These are phyloP conservation scores for Lactuca saligna DNA, from an alignment of 129 eudicot species.

Conservation along the genomic window DNA sequence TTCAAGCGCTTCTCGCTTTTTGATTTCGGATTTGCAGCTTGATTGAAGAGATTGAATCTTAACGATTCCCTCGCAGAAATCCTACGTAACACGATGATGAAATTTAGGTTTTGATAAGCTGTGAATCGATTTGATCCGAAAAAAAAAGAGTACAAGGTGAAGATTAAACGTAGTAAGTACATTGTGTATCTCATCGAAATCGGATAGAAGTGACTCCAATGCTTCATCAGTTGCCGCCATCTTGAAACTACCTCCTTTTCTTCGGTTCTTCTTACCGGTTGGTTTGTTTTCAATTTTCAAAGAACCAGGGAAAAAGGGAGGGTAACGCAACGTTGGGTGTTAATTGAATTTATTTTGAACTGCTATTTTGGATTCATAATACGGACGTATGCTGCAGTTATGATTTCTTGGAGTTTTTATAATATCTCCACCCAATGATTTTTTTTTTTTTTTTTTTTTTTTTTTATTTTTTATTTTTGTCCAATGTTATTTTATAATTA, in stretches of 20 bases:
- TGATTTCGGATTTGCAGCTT: constrained; percentile 35
- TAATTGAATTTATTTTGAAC: too few species aligned
- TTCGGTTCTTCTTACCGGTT: background rate
- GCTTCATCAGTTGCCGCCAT: constrained; percentile 61
- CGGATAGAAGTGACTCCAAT: constrained; percentile 43
- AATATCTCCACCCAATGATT: too few species aligned
- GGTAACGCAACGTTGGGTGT: too few species aligned
- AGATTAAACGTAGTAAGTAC: constrained; percentile 22
- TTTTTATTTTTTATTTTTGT: too few species aligned
- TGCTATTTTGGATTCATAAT: too few species aligned
- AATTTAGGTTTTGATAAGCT: constrained; percentile 14
- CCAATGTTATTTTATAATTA: too few species aligned
- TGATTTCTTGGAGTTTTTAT: too few species aligned
- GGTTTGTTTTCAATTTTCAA: background rate
- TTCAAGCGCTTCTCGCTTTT: constrained; percentile 52
- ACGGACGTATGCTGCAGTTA: too few species aligned
- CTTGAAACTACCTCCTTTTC: background rate
- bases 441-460: too few species aligned
- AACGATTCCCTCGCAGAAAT: constrained; percentile 28
- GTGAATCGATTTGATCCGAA: background rate
- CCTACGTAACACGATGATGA: constrained; percentile 27
- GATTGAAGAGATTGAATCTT: constrained; percentile 47
- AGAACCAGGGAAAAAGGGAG: too few species aligned
- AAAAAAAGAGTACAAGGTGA: background rate
- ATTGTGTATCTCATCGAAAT: constrained; percentile 51